Evolutionary conservation across 805 yeast genomes (phyloP).

Genomic region (Starmerella sirachaensis): DNA sequence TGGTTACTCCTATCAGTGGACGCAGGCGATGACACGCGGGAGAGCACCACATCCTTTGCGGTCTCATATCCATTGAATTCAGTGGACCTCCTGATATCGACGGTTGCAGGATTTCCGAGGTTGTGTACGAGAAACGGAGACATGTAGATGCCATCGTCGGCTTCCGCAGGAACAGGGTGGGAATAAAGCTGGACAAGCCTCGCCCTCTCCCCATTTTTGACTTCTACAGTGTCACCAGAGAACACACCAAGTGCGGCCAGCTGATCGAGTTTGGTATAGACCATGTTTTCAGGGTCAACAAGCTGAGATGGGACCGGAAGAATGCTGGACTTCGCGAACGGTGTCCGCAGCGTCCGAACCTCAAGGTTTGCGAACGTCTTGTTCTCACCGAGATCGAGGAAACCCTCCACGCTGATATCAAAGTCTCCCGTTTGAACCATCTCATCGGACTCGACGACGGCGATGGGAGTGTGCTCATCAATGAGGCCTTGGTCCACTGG

Average conservation of each 20-base stretch:
- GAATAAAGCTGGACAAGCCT: constrained; percentile 39
- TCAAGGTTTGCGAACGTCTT: constrained; percentile 1
- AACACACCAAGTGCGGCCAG: constrained; percentile 49
- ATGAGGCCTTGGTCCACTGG: constrained; percentile 62
- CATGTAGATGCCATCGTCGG: constrained; percentile 35
- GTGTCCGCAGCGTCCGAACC: constrained; percentile 10
- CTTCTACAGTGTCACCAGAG: constrained; percentile 51
- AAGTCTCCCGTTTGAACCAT: no score
- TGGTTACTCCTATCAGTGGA: constrained; percentile 56
- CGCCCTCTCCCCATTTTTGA: constrained; percentile 12
- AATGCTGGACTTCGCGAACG: constrained; percentile 9
- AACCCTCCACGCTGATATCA: constrained; percentile 8
- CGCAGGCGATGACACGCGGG: constrained; percentile 56
- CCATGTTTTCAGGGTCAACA: constrained; percentile 40
- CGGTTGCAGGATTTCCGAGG: constrained; percentile 30
- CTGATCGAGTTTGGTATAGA: constrained; percentile 37
- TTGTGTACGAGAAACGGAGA: constrained; percentile 54
- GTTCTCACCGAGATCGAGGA: not conserved
- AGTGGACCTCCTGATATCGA: constrained; percentile 15
- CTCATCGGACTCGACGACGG: no score
- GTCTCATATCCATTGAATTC: constrained; percentile 27
- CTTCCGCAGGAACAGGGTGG: constrained; percentile 49
- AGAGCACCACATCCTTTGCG: constrained; percentile 53
- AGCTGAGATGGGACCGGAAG: constrained; percentile 18
- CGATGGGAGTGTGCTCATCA: no score